Evolutionary conservation across 257 asterid species (phyloP).

Genomic region (Buddleja alternifolia): DNA sequence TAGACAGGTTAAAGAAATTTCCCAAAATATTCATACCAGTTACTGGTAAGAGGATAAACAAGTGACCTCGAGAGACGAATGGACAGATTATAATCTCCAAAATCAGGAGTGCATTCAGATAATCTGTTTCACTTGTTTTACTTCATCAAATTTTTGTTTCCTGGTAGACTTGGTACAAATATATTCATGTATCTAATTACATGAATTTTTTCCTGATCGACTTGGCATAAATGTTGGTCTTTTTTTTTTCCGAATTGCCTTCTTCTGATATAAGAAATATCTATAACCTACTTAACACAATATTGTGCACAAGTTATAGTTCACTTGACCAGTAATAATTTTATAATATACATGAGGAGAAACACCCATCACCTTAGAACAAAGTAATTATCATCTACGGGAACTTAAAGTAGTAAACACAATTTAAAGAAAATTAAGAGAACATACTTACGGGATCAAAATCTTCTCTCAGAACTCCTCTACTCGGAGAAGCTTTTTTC

Average conservation of each 20-base stretch:
- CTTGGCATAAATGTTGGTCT: too few species aligned
- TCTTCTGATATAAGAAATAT: not conserved
- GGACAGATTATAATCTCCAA: too few species aligned
- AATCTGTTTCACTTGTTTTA: too few species aligned
- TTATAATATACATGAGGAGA: not conserved
- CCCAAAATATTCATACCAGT: not conserved
- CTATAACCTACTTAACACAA: not conserved
- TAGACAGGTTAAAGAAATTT: not conserved
- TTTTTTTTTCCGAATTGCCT: too few species aligned
- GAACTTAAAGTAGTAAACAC: constrained; percentile 5
- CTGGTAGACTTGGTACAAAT: too few species aligned
- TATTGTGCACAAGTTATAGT: not conserved
- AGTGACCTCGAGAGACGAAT: too few species aligned
- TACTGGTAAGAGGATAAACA: too few species aligned
- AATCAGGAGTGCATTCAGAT: too few species aligned
- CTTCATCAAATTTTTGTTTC: too few species aligned
- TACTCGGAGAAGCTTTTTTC: constrained; percentile 96
- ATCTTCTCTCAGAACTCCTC: constrained; percentile 89
- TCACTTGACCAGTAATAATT: not conserved
- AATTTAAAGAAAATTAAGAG: not conserved
- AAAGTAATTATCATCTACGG: not conserved
- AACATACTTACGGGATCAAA: constrained; percentile 79
- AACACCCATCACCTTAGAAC: not conserved
- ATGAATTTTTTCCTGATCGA: too few species aligned
- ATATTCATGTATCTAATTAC: too few species aligned